phyloP scores from a whole-genome alignment of 768 basidiomycete genomes.

The Phylloporus sp. region DNA sequence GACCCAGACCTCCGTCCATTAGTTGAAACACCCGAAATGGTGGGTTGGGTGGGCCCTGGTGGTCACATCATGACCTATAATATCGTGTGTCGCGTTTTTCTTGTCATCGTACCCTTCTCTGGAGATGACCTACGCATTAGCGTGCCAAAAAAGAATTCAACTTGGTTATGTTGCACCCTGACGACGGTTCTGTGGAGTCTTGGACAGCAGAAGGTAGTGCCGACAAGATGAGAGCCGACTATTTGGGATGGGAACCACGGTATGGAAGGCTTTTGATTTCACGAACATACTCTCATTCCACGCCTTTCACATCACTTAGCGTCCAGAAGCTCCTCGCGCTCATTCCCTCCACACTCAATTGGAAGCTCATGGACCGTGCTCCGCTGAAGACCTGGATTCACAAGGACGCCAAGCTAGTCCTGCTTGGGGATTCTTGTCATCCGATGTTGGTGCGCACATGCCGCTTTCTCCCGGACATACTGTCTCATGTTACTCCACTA shows the following conservation, averaged over 20 bases:
- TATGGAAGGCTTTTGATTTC: constrained; percentile 14
- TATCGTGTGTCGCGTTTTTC: constrained; percentile 33
- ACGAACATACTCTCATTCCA: constrained; percentile 3
- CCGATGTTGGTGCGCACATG: constrained; percentile 43
- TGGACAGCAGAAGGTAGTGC: constrained; percentile 41
- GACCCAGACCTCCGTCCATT: constrained; percentile 52
- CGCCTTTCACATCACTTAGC: constrained; percentile 18
- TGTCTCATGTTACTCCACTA: constrained; percentile 5
- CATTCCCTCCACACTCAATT: constrained; percentile 44
- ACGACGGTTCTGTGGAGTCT: constrained; percentile 38
- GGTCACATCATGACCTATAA: constrained; percentile 44
- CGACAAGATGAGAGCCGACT: constrained; percentile 46
- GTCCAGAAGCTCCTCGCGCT: constrained; percentile 44
- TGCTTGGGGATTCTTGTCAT: constrained; percentile 56
- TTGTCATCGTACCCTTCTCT: neutral
- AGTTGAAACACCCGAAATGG: constrained; percentile 50
- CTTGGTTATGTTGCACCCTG: constrained; percentile 43
- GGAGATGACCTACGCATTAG: constrained; percentile 3
- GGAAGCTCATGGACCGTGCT: constrained; percentile 46
- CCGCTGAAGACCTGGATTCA: constrained; percentile 51
- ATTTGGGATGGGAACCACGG: constrained; percentile 48
- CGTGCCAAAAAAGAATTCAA: constrained; percentile 42
- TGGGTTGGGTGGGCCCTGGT: constrained; percentile 56
- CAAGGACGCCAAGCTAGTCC: constrained; percentile 36
- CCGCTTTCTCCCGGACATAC: neutral